These are phyloP conservation scores for Phyllosticta citribraziliensis DNA, from an alignment of 2,329 filamentous ascomycete species.

Conservation along the genomic window DNA sequence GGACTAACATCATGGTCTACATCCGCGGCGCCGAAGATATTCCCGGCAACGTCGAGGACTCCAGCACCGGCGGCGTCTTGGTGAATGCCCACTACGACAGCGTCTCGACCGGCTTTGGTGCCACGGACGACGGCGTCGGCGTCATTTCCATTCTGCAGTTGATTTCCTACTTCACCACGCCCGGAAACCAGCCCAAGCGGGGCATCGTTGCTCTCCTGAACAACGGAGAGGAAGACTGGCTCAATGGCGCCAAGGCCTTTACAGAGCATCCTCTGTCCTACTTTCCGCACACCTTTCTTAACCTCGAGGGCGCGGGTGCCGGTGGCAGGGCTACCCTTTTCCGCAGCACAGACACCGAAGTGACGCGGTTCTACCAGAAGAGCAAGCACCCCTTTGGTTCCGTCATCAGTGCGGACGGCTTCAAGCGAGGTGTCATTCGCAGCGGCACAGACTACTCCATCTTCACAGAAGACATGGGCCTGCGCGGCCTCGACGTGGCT, in stretches of 20 bases:
- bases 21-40: slow-evolving; percentile 73
- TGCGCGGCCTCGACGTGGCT: slow-evolving; percentile 83
- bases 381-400: slow-evolving; percentile 71
- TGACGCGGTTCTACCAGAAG: slow-evolving; percentile 67
- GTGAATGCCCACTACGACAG: slow-evolving; percentile 95
- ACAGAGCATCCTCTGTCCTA: slow-evolving; percentile 70
- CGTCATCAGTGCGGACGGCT: slow-evolving; percentile 74
- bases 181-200: slow-evolving; percentile 61
- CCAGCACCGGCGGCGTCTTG: slow-evolving; percentile 58
- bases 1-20: slow-evolving; percentile 85
- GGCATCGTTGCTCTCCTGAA: slow-evolving; percentile 83
- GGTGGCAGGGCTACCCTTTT: slow-evolving; percentile 83
- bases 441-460: slow-evolving; percentile 87
- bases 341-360: slow-evolving; percentile 75
- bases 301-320: slow-evolving; percentile 88
- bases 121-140: slow-evolving; percentile 88
- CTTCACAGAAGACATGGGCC: slow-evolving; percentile 65
- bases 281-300: slow-evolving; percentile 80
- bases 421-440: slow-evolving; percentile 64
- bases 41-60: slow-evolving; percentile 28
- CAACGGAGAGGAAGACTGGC: slow-evolving; percentile 88
- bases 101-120: slow-evolving; percentile 83
- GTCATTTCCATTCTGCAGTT: slow-evolving; percentile 80
- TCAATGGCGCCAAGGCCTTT: slow-evolving; percentile 80
- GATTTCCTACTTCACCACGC: slow-evolving; percentile 71